phyloP scores from a whole-genome alignment of 2,329 filamentous ascomycete species.

The Biscogniauxia marginata region DNA sequence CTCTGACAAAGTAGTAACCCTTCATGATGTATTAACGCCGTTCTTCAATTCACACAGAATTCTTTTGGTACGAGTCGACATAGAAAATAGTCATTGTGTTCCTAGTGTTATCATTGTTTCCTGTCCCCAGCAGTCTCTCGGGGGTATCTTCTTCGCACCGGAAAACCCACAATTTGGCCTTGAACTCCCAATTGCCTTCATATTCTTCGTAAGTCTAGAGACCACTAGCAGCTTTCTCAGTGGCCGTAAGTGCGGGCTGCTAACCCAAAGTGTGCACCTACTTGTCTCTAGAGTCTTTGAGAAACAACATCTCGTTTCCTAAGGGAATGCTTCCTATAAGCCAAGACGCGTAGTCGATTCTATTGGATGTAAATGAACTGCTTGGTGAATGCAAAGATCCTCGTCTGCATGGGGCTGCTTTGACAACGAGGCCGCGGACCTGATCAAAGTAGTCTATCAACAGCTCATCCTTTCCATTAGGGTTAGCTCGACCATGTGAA shows the following conservation, averaged over 20 bases:
- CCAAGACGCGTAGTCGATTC: not conserved
- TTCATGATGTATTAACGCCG: not conserved
- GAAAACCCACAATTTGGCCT: constrained; percentile 1
- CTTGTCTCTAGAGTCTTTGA: not conserved
- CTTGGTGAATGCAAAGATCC: not conserved
- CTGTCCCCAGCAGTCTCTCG: not conserved
- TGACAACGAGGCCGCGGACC: not conserved
- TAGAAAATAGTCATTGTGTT: not conserved
- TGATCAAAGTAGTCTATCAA: not conserved
- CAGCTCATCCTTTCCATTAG: not conserved
- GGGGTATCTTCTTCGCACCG: constrained; percentile 9
- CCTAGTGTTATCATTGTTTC: not conserved
- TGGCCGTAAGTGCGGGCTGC: not conserved
- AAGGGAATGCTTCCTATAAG: not conserved
- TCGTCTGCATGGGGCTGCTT: not conserved
- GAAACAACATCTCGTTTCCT: not conserved
- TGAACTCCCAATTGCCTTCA: constrained; percentile 7
- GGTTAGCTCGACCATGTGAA: not conserved
- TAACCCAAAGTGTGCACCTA: not conserved
- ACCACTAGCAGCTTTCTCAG: not conserved
- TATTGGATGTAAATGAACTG: not conserved
- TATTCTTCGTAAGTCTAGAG: constrained; percentile 8
- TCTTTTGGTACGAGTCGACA: no score
- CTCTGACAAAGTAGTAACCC: not conserved
- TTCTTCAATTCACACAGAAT: constrained; percentile 6